These are phyloP conservation scores for Collybiopsis confluens DNA, from an alignment of 768 basidiomycete genomes.

Conservation along the genomic window DNA sequence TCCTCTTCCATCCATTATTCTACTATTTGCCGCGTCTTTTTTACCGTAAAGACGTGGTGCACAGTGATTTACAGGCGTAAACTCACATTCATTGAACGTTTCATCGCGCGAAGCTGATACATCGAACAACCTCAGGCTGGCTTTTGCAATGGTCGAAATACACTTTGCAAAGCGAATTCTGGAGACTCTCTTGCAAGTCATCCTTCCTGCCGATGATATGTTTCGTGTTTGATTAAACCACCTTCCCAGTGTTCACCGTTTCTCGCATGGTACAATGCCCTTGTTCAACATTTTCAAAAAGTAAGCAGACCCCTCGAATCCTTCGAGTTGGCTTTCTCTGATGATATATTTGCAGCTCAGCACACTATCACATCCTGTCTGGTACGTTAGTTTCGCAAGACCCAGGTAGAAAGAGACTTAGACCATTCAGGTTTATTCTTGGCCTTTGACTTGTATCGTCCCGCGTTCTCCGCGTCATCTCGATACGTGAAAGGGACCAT, in stretches of 20 bases:
- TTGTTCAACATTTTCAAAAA: constrained; percentile 83
- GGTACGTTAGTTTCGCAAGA: constrained; percentile 29
- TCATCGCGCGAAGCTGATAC: constrained; percentile 6
- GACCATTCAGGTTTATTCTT: constrained; percentile 66
- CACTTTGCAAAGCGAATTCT: constrained; percentile 92
- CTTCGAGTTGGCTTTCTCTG: not conserved
- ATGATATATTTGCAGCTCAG: constrained; percentile 50
- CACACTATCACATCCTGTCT: constrained; percentile 82
- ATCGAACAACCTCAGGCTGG: constrained; percentile 46
- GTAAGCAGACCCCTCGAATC: constrained; percentile 38
- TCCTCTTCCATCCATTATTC: constrained; percentile 83
- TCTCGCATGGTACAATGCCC: constrained; percentile 95
- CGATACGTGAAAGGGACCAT: constrained; percentile 59
- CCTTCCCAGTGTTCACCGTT: constrained; percentile 74
- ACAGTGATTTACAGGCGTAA: constrained; percentile 76
- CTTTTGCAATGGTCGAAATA: constrained; percentile 69
- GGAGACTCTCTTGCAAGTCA: constrained; percentile 81
- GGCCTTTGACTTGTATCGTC: constrained; percentile 78
- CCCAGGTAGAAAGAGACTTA: not conserved
- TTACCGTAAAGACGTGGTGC: constrained; percentile 67
- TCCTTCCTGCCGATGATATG: not conserved
- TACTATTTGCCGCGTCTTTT: constrained; percentile 67
- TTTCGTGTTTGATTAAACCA: not conserved
- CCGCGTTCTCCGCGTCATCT: constrained; percentile 65
- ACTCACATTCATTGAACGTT: not conserved